These are phyloP conservation scores for Xylariaceae sp. DNA, from an alignment of 2,329 filamentous ascomycete genomes.

Conservation along the genomic window DNA sequence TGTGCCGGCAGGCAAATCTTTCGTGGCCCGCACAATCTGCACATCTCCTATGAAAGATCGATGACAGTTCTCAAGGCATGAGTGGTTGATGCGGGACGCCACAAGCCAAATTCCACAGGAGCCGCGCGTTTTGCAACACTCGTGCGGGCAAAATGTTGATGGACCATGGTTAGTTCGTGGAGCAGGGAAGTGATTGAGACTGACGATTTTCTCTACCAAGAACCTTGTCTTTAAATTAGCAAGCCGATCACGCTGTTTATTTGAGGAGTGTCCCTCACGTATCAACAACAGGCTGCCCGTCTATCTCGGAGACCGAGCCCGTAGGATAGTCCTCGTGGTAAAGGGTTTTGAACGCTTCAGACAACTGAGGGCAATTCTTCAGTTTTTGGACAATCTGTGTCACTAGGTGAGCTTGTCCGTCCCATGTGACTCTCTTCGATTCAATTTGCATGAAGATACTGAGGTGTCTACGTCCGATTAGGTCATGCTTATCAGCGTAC, in stretches of 20 bases:
- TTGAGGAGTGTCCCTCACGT: constrained; percentile 32
- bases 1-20: constrained; percentile 38
- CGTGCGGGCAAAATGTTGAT: background rate
- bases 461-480: constrained; percentile 13
- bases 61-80: constrained; percentile 43
- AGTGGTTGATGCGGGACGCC: constrained; percentile 51
- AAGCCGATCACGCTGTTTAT: background rate
- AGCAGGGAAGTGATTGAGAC: constrained; percentile 41
- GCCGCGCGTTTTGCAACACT: constrained; percentile 20
- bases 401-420: constrained; percentile 40
- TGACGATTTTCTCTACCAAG: constrained; percentile 39
- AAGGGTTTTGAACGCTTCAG: constrained; percentile 34
- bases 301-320: constrained; percentile 23
- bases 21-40: constrained; percentile 44
- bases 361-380: constrained; percentile 35
- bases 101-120: constrained; percentile 42
- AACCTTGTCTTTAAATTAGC: constrained; percentile 33
- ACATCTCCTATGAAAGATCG: constrained; percentile 53
- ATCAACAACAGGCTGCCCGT: constrained; percentile 42
- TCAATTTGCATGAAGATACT: constrained; percentile 36
- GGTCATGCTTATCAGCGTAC: constrained; percentile 25
- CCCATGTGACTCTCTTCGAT: constrained; percentile 30
- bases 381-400: constrained; percentile 42
- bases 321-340: constrained; percentile 38
- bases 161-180: constrained; percentile 20